Evolutionary conservation across 371 early-diverging fungal species (phyloP).

Genomic region (Dipsacomyces acuminosporus): DNA sequence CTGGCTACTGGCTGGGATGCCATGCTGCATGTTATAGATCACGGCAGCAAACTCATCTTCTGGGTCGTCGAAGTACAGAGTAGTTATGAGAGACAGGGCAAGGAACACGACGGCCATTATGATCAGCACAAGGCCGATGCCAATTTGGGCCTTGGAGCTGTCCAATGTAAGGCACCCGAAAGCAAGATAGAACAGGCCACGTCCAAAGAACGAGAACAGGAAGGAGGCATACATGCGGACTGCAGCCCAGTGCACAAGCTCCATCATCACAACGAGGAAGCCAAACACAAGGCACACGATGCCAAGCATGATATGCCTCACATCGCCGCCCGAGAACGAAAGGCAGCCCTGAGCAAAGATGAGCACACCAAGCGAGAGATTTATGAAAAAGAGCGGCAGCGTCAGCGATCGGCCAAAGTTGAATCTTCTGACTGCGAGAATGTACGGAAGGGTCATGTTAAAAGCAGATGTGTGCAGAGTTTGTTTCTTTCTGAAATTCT

Average conservation of each 20-base stretch:
- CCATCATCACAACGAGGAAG: slow-evolving; percentile 9
- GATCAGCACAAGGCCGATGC: slow-evolving; percentile 19
- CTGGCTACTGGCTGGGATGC: neutral
- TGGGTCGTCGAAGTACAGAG: slow-evolving; percentile 26
- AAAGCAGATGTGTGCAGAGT: too few species aligned
- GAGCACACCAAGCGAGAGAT: slow-evolving; percentile 18
- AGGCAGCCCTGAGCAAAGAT: slow-evolving; percentile 28
- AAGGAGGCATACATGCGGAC: slow-evolving; percentile 35
- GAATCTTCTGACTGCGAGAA: slow-evolving; percentile 25
- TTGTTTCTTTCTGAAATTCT: too few species aligned
- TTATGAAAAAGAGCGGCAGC: slow-evolving; percentile 18
- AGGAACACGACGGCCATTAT: slow-evolving; percentile 13
- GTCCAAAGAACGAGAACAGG: slow-evolving; percentile 40
- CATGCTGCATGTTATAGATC: slow-evolving; percentile 29
- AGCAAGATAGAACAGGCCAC: slow-evolving; percentile 33
- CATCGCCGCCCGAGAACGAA: slow-evolving; percentile 20
- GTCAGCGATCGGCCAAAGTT: slow-evolving; percentile 15
- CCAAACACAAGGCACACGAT: slow-evolving; percentile 30
- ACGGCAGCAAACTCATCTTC: slow-evolving; percentile 25
- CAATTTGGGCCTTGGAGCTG: slow-evolving; percentile 16
- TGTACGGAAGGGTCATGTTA: slow-evolving; percentile 40
- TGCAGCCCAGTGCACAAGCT: slow-evolving; percentile 31
- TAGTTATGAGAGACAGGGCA: slow-evolving; percentile 13
- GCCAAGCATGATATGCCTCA: slow-evolving; percentile 40
- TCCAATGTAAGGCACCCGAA: slow-evolving; percentile 25